Evolutionary conservation across 1,284 basidiomycete genomes (phyloP), one percentile per base, ranked within the genome.

Genomic region (Agroathelia rolfsii): DNA sequence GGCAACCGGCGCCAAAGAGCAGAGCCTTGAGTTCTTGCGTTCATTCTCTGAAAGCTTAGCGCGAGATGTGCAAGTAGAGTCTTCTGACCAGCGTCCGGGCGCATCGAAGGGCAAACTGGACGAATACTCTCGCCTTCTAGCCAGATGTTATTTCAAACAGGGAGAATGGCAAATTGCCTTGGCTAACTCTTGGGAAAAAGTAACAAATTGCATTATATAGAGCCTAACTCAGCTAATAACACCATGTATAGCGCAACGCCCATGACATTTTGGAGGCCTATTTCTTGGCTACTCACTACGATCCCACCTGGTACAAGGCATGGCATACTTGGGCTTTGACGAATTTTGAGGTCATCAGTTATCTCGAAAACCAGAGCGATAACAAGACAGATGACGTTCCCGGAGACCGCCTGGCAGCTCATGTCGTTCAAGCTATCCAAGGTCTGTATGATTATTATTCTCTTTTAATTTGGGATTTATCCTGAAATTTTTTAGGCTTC

Each of bases 81-180:
- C 56, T 5, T 57, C 52, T 32, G 66, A 62, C 27, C 60, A 64
- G 28, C 66, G 69, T 13, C 47, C 62, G 21, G 59, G 58, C 17
- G 72, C 70, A 42, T 68, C 64, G 37, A 82, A 70, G 49, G 66
- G 66, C 48, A 85, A 76, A 53, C 62, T 77, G 35, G 69, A 72
- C 15, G 88, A 90, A 47, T 71, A 90, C 38, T 87, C 87, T 1
- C 76, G 82, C 30, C 64, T 98, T 8, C 72, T 98, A n/a, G 94
- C 94, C 0, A 75, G 94, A 17, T 98, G 94, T 59, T 94, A 90
- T 59, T 90, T 94, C 63, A 98, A 98, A 61, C 77, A 89, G 41
- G 95, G 90, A 11, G 77, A 94, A 58, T 99, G 95, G 95, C 89
- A 96, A 56, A 69, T 75, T 12, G 76, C 79, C 11, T 59, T 94